phyloP scores from a whole-genome alignment of 2,329 filamentous ascomycete species.

The Cadophora sp. region DNA sequence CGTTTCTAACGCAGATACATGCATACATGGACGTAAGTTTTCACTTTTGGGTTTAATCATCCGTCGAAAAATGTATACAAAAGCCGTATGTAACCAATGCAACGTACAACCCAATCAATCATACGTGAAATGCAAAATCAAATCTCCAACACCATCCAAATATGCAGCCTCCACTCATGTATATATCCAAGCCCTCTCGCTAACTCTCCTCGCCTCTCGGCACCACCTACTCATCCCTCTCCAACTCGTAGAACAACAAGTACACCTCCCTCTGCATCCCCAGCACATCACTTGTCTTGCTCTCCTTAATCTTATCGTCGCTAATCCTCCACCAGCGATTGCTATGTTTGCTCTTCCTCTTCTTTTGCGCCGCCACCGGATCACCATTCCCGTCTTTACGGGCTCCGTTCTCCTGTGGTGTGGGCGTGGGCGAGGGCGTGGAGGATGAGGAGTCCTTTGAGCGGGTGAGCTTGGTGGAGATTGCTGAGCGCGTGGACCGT shows the following conservation, averaged over 20 bases:
- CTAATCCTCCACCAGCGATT: constrained; percentile 98
- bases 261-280: constrained; percentile 97
- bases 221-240: constrained; percentile 34
- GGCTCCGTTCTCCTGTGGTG: constrained; percentile 13
- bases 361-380: constrained; percentile 43
- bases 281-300: constrained; percentile 89
- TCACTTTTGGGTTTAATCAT: not conserved
- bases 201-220: not conserved
- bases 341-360: constrained; percentile 64
- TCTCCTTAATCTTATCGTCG: constrained; percentile 95
- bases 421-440: constrained; percentile 14
- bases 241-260: constrained; percentile 92
- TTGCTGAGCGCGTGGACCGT: constrained; percentile 60
- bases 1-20: not conserved
- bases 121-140: not conserved
- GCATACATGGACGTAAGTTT: not conserved
- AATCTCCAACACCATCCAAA: not conserved
- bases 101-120: not conserved
- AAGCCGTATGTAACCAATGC: not conserved
- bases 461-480: constrained; percentile 51
- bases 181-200: not conserved
- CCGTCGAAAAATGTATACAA: not conserved
- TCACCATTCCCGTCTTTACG: constrained; percentile 22
- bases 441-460: constrained; percentile 27
- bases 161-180: not conserved